Evolutionary conservation across 2,329 filamentous ascomycete genomes (phyloP).

Genomic region (Ophiosphaerella narmari): DNA sequence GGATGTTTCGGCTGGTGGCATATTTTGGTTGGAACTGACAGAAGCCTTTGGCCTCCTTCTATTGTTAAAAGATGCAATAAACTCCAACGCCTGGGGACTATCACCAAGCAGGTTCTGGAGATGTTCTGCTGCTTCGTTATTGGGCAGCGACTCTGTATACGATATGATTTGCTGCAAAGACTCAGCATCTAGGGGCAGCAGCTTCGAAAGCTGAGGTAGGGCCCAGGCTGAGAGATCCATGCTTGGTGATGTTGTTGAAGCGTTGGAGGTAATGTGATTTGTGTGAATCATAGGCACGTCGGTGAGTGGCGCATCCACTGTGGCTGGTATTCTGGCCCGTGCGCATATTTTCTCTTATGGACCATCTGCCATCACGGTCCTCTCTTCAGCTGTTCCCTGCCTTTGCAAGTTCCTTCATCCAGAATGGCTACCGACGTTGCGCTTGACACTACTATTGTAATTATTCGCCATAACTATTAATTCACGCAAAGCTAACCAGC

Average conservation of each 20-base stretch:
- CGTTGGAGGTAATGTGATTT: slow-evolving; percentile 1
- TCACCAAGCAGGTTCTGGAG: slow-evolving; percentile 88
- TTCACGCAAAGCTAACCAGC: slow-evolving; percentile 4
- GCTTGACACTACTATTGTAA: slow-evolving; percentile 85
- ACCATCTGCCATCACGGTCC: slow-evolving; percentile 25
- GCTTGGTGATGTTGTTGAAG: slow-evolving; percentile 6
- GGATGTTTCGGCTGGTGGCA: slow-evolving; percentile 25
- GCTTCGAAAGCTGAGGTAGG: slow-evolving; percentile 71
- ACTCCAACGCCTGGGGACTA: slow-evolving; percentile 73
- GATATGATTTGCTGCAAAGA: slow-evolving; percentile 83
- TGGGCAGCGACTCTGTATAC: slow-evolving; percentile 78
- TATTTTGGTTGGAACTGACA: slow-evolving; percentile 14
- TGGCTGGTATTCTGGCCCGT: slow-evolving; percentile 15
- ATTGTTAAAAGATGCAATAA: slow-evolving; percentile 76
- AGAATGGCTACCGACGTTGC: slow-evolving; percentile 66
- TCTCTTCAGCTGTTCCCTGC: slow-evolving; percentile 3
- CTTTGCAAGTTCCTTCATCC: neutral
- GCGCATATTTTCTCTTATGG: slow-evolving; percentile 4
- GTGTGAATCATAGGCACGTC: slow-evolving; percentile 25
- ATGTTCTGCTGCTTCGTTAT: slow-evolving; percentile 77
- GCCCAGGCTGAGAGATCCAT: slow-evolving; percentile 60
- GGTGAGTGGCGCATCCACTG: slow-evolving; percentile 16
- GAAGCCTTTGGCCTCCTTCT: slow-evolving; percentile 52
- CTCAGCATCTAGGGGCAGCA: slow-evolving; percentile 83
- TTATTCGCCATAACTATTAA: slow-evolving; percentile 15